Evolutionary conservation across 139 green algal species (phyloP).

Genomic region (Pedinophyceae sp.): DNA sequence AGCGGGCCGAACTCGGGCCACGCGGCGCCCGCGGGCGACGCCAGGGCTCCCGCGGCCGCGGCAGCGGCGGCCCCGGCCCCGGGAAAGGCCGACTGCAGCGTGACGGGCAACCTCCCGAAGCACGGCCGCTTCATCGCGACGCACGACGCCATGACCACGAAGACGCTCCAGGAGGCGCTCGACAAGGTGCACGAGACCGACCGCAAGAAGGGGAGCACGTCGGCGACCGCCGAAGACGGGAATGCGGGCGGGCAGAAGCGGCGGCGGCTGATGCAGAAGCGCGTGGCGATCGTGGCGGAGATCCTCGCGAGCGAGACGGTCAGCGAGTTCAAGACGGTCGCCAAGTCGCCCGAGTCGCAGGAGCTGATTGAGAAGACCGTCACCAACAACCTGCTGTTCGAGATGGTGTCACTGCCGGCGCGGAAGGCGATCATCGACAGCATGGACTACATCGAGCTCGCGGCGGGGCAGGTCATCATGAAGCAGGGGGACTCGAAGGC

Average conservation of each 20-base stretch:
- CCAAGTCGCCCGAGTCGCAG: neutral
- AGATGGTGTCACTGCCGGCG: constrained; percentile 33
- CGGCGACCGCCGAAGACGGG: too few relatives aligned
- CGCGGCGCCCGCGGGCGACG: too few relatives aligned
- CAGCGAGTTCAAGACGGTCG: neutral
- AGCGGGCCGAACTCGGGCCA: too few relatives aligned
- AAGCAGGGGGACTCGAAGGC: constrained; percentile 31
- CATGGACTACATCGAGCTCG: constrained; percentile 37
- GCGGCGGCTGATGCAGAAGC: neutral
- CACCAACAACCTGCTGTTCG: constrained; percentile 55
- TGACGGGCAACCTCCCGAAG: too few relatives aligned
- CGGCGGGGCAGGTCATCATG: constrained; percentile 49
- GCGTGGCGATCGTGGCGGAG: neutral
- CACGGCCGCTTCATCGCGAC: neutral
- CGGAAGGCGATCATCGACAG: constrained; percentile 54
- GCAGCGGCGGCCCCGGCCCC: too few relatives aligned
- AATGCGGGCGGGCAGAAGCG: neutral
- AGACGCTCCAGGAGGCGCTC: neutral
- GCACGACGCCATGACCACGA: neutral
- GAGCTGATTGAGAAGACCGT: constrained; percentile 27
- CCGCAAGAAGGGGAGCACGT: neutral
- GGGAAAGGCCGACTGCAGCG: too few relatives aligned
- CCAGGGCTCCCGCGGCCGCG: too few relatives aligned
- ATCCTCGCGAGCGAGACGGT: neutral
- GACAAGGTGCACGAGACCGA: neutral